Evolutionary conservation across 140 eudicot genomes (phyloP).

Genomic region (Ambrosia hybrid): DNA sequence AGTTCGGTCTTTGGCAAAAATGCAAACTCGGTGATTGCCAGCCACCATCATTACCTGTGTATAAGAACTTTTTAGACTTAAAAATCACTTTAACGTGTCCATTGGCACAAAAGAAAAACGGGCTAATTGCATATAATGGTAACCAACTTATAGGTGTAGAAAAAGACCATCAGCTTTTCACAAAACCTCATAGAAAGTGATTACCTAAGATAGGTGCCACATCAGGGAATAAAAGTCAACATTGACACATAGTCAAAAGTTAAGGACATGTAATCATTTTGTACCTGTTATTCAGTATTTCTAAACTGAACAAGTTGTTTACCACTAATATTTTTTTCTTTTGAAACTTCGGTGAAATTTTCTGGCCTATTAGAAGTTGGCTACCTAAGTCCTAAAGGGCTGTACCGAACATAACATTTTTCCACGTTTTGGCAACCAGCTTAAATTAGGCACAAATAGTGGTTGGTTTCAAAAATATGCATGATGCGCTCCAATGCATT

Average conservation of each 20-base stretch:
- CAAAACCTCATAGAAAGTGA: too few species aligned
- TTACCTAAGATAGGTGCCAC: too few species aligned
- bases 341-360: too few species aligned
- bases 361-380: too few species aligned
- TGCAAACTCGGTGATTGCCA: slow-evolving; percentile 97
- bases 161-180: neutral
- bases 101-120: slow-evolving; percentile 4
- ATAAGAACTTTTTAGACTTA: slow-evolving; percentile 15
- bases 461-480: neutral
- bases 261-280: too few species aligned
- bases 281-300: too few species aligned
- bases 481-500: too few species aligned
- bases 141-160: slow-evolving; percentile 5
- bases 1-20: slow-evolving; percentile 78
- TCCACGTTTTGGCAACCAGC: neutral
- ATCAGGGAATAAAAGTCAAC: too few species aligned
- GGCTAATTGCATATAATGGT: slow-evolving; percentile 1
- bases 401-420: neutral
- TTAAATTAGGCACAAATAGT: neutral
- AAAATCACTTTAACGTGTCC: neutral
- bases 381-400: slow-evolving; percentile 6
- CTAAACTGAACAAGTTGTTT: too few species aligned
- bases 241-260: too few species aligned
- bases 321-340: too few species aligned
- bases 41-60: slow-evolving; percentile 90